Evolutionary conservation across 2,329 filamentous ascomycete genomes (phyloP), one percentile per base, ranked within the genome.

Genomic region (Neocucurbitaria cava): DNA sequence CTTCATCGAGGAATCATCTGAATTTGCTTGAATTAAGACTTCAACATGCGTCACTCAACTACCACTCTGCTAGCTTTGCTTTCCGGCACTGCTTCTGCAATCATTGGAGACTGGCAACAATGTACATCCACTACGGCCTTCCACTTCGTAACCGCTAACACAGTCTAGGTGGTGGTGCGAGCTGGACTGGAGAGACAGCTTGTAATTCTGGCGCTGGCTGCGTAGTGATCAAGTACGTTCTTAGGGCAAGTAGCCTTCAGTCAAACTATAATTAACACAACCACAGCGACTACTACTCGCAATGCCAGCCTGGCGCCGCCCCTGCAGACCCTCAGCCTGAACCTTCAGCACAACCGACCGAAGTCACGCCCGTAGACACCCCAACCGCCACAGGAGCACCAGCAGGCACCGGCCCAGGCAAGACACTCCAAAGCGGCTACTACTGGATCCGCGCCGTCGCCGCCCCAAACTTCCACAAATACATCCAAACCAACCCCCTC

Each of bases 361-460:
- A 50, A 33, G 24, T 45, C 5, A 49, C 59, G 20, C 47, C 55
- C 17, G 54, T 53, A 13, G 54, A 56, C 11, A 50, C 59, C 4
- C 65, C 69, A 21, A 62, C 64, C 36, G 58, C 64, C 4, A 66
- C 70, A 21, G 62, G 59, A 23, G 52, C 52, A 0, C 68, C 70
- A 40, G 58, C 65, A 3, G 69, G 73, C 18, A 64, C 68, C 11
- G 75, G 76, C 1, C 78, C 78, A 0, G 78, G 79, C 6, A 73
- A 70, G 1, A 83, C 80, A 0, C 77, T 86, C 0, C 77, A 83
- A 55, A 66, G 62, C 3, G 83, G 82, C 0, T 83, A 82, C 69
- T 81, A 80, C 72, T 85, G 83, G 83, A 82, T 87, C 61, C 82
- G 85, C 7, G 83, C 81, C 0, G 84, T 87, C 2, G 81, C 77